phyloP scores from a whole-genome alignment of 2,329 filamentous ascomycete genomes.

The Colletotrichum zoysiae region DNA sequence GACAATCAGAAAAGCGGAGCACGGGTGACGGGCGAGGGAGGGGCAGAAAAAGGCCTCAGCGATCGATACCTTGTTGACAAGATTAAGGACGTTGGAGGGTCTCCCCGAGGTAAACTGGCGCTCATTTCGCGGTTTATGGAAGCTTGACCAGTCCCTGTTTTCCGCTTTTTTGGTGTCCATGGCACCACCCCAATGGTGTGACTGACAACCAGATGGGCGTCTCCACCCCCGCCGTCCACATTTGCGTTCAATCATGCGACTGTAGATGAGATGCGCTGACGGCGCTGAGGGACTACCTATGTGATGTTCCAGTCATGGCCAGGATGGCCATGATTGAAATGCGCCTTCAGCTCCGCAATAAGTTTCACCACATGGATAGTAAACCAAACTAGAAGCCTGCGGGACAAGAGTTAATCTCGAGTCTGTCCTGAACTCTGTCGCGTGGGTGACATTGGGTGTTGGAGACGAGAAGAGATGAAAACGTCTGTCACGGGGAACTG shows the following conservation, averaged over 20 bases:
- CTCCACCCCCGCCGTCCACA: background rate
- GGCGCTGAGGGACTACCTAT: constrained; percentile 4
- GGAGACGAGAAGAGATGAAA: constrained; percentile 26
- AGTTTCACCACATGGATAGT: constrained; percentile 33
- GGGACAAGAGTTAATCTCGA: background rate
- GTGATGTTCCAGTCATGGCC: constrained; percentile 5
- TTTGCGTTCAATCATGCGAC: constrained; percentile 15
- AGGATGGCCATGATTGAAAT: constrained; percentile 28
- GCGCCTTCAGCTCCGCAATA: constrained; percentile 13
- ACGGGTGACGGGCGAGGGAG: constrained; percentile 6
- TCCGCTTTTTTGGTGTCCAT: constrained; percentile 4
- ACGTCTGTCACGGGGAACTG: constrained; percentile 9
- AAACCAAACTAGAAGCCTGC: background rate
- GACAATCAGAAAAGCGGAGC: constrained; percentile 25
- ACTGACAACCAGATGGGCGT: background rate
- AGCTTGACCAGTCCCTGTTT: constrained; percentile 5
- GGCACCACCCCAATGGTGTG: background rate
- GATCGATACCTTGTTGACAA: constrained; percentile 14
- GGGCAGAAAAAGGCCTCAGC: constrained; percentile 16
- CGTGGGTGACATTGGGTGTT: constrained; percentile 10
- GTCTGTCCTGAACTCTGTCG: background rate
- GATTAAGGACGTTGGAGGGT: constrained; percentile 31
- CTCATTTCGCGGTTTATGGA: constrained; percentile 31
- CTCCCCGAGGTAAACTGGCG: constrained; percentile 21
- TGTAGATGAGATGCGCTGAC: constrained; percentile 8